These are phyloP conservation scores for Silene noctiflora DNA, from an alignment of 179 eudicot genomes.

Conservation along the genomic window DNA sequence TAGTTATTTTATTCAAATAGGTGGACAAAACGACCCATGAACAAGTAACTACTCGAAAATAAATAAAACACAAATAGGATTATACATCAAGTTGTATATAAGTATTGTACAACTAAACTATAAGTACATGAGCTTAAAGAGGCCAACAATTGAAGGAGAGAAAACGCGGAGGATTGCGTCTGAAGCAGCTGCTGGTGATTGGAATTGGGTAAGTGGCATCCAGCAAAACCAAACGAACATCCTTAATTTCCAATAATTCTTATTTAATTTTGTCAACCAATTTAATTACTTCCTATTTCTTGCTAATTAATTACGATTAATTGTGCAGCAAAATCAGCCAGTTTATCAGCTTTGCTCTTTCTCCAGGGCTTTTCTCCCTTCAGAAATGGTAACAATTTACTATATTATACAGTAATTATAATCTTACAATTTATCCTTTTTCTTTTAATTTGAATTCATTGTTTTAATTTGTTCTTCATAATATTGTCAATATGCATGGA, in stretches of 20 bases:
- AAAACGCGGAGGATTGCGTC: background rate
- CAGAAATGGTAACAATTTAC: slow-evolving; percentile 15
- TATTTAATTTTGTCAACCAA: background rate
- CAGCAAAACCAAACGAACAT: background rate
- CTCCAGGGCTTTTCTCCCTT: background rate
- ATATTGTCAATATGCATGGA: background rate
- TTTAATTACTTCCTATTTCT: background rate
- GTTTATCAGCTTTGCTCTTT: slow-evolving; percentile 8
- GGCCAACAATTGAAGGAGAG: no score
- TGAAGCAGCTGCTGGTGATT: background rate
- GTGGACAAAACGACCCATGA: no score
- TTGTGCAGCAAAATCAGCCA: slow-evolving; percentile 1
- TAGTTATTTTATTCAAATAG: no score
- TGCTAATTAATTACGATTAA: background rate
- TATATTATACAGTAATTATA: no score
- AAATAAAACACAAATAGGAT: no score
- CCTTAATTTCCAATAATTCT: background rate
- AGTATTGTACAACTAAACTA: no score
- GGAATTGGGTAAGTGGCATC: background rate
- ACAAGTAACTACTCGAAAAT: no score
- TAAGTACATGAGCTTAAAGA: no score
- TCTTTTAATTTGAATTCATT: background rate
- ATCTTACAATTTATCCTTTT: background rate
- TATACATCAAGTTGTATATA: no score
- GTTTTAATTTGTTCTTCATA: slow-evolving; percentile 27